Percentiles rank a stretch among this genome's conserved stretches.
These are phyloP conservation scores for Aquilaria yunnanensis DNA, from an alignment of 345 rosid genomes.

Conservation along the genomic window DNA sequence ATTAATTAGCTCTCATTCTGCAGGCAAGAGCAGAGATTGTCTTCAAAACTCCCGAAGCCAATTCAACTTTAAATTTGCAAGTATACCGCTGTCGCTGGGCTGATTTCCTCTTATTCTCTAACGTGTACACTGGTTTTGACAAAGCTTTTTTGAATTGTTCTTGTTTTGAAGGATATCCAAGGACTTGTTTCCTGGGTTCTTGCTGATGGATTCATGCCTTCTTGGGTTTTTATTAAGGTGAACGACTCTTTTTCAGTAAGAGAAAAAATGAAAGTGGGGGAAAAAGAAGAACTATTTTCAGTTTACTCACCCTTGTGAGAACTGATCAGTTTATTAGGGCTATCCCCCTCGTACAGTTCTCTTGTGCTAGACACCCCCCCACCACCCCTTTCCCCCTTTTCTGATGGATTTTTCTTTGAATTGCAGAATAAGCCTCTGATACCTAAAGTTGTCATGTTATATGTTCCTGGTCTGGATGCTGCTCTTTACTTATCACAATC, in stretches of 20 bases:
- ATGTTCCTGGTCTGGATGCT: constrained; percentile 92
- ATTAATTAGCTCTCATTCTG: constrained; percentile 5
- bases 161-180: constrained; percentile 67
- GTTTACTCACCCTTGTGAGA: too few species aligned
- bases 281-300: too few species aligned
- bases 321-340: too few species aligned
- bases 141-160: constrained; percentile 1
- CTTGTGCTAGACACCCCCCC: too few species aligned
- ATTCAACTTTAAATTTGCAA: constrained; percentile 57
- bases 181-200: constrained; percentile 99
- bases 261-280: too few species aligned
- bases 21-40: constrained; percentile 85
- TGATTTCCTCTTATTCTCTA: neutral
- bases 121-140: neutral
- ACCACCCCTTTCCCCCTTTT: neutral
- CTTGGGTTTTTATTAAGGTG: constrained; percentile 91
- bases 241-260: neutral
- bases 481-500: constrained; percentile 70
- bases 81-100: constrained; percentile 26
- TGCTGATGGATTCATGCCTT: constrained; percentile 84
- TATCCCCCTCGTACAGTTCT: too few species aligned
- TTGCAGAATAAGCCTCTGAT: constrained; percentile 91
- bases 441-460: constrained; percentile 85
- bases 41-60: constrained; percentile 54
- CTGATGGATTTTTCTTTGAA: constrained; percentile 11